phyloP scores from a whole-genome alignment of 108 stramenopile species.

The Nannochloropsis gaditana region DNA sequence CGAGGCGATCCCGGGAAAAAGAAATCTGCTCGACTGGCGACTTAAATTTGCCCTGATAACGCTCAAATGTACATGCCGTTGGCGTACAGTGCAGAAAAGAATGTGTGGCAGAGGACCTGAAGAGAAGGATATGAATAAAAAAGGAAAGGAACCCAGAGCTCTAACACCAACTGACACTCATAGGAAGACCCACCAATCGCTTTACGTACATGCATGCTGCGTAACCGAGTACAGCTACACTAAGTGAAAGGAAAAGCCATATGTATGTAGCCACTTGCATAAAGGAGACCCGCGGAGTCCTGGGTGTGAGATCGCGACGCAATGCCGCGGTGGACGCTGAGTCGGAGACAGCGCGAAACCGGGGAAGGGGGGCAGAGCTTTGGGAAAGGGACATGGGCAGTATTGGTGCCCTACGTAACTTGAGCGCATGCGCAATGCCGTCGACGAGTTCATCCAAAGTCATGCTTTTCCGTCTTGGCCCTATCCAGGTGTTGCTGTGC shows the following conservation, averaged over 20 bases:
- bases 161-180: not conserved
- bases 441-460: not conserved
- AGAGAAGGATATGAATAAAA: not conserved
- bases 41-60: not conserved
- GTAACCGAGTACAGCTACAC: not conserved
- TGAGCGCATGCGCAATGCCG: conserved; percentile 2
- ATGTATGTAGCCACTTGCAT: not conserved
- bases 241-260: not conserved
- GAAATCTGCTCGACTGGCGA: not conserved
- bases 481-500: not conserved
- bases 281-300: not conserved
- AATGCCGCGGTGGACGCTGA: not conserved
- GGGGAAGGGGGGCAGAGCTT: not conserved
- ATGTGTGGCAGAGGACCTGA: not conserved
- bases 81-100: not conserved
- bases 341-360: not conserved
- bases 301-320: not conserved
- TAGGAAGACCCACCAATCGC: conserved; percentile 3
- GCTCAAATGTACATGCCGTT: conserved; percentile 7
- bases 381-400: not conserved
- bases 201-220: not conserved
- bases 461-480: not conserved
- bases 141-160: too few relatives aligned
- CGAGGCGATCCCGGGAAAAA: not conserved
- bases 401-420: not conserved